Conservation (phyloP, 2,329 filamentous ascomycete species). For the Amphichorda felina region DNA sequence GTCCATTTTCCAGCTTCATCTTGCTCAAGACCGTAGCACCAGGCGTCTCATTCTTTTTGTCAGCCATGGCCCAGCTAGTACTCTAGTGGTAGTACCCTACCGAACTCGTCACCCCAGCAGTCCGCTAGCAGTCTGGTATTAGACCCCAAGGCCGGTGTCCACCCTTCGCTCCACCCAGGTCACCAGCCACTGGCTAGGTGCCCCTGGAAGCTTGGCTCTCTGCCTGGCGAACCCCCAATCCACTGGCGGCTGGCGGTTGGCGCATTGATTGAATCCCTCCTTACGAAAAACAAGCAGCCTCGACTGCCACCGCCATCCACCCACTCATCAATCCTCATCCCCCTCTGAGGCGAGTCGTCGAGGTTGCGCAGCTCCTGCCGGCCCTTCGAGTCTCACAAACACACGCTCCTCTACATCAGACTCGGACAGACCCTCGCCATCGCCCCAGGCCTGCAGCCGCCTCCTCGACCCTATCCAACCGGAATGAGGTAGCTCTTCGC, state of each 20-base stretch:
- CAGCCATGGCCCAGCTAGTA: too few relatives aligned
- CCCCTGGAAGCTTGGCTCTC: constrained; percentile 3
- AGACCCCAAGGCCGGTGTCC: not conserved
- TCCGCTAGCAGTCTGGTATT: too few relatives aligned
- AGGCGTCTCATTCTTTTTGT: too few relatives aligned
- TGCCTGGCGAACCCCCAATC: too few relatives aligned
- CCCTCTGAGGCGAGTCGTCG: not conserved
- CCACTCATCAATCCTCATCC: not conserved
- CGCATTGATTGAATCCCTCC: constrained; percentile 2
- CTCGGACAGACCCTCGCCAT: not conserved
- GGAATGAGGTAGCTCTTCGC: constrained; percentile 48
- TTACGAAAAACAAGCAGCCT: constrained; percentile 4
- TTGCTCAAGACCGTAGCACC: too few relatives aligned
- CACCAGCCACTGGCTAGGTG: not conserved
- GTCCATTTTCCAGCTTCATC: too few relatives aligned
- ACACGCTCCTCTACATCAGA: not conserved
- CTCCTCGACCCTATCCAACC: constrained; percentile 5
- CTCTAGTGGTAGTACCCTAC: too few relatives aligned
- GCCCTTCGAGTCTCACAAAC: not conserved
- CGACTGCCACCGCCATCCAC: not conserved
- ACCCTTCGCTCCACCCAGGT: not conserved
- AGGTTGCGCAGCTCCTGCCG: not conserved
- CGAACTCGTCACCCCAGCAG: too few relatives aligned
- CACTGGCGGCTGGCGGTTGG: not conserved
- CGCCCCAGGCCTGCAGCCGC: not conserved